Evolutionary conservation across 306 rosid genomes (phyloP), one percentile per base, ranked within the genome.

Genomic region (Fragaria iinumae): DNA sequence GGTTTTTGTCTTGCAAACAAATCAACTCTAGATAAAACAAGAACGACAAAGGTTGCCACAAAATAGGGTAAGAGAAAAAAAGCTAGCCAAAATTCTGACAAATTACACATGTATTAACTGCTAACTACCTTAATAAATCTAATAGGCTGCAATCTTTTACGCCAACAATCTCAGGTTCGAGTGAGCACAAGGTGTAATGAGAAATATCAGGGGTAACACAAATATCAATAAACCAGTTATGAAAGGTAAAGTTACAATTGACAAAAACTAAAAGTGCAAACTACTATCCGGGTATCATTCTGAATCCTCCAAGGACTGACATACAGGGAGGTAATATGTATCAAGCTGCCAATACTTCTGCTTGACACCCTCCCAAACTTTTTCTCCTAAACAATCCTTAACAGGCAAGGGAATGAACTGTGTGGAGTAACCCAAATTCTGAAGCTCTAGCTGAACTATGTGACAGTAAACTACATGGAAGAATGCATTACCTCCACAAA

Each of bases 301-400:
- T 10, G 86, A 68, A 77, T 90, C 91, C 53, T 84, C 84, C 16
- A 73, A 18, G 70, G 88, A 81, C 87, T 95, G 97, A 84, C 90
- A 89, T 77, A 92, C 96, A 48, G 98, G 98, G 76, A 95, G 97
- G 84, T 88, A 87, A 82, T 95, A 92, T 6, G 92, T 89, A 86
- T 95, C 96, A 71, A 95, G 98, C 79, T 95, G 97, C 99, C 99
- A 95, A 79, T 95, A 95, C 86, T 85, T 89, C 72, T 92, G 99
- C 83, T 91, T 93, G 77, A 95, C 96, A 83, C 96, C 97, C 86
- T 92, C 90, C 99, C 99, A 91, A 49, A 90, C 90, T 79, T 90
- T 72, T 52, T 87, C 93, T 67, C 90, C 96, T 84, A 92, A 82
- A 78, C 99, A 92, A 81, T 90, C 93, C 87, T 91, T 92, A 74